phyloP scores from a whole-genome alignment of 768 basidiomycete genomes.

The Tricholoma matsutake region DNA sequence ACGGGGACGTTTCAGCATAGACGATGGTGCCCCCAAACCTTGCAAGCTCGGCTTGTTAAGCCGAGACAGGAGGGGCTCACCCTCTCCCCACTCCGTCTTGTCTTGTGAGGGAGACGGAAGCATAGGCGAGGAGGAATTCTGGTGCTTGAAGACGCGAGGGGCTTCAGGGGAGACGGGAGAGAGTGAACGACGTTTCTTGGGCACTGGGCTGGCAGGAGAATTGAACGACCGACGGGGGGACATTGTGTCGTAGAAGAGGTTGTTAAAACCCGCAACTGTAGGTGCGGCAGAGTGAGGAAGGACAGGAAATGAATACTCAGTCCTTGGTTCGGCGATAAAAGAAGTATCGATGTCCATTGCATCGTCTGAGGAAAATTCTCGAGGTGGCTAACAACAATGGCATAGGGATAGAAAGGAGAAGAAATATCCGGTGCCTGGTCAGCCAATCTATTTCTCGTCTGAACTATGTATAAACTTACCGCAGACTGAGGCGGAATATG shows the following conservation, averaged over 20 bases:
- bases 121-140: slow-evolving; percentile 47
- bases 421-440: not conserved
- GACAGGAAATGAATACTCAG: slow-evolving; percentile 29
- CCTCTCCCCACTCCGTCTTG: slow-evolving; percentile 45
- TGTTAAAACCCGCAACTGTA: slow-evolving; percentile 51
- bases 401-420: not conserved
- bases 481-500: slow-evolving; percentile 20
- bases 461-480: slow-evolving; percentile 19
- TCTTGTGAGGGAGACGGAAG: slow-evolving; percentile 48
- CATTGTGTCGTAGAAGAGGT: slow-evolving; percentile 56
- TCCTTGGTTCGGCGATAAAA: slow-evolving; percentile 32
- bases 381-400: slow-evolving; percentile 32
- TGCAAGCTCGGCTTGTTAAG: slow-evolving; percentile 48
- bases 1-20: slow-evolving; percentile 56
- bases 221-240: slow-evolving; percentile 50
- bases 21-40: slow-evolving; percentile 52
- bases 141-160: slow-evolving; percentile 34
- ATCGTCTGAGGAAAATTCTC: slow-evolving; percentile 50
- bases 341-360: slow-evolving; percentile 82
- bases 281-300: slow-evolving; percentile 50
- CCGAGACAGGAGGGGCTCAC: slow-evolving; percentile 48
- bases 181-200: slow-evolving; percentile 57
- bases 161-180: slow-evolving; percentile 43
- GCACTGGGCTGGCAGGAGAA: slow-evolving; percentile 38
- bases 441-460: not conserved